phyloP scores from a whole-genome alignment of 2,329 filamentous ascomycete genomes.

The Reticulascus tulasneorum region DNA sequence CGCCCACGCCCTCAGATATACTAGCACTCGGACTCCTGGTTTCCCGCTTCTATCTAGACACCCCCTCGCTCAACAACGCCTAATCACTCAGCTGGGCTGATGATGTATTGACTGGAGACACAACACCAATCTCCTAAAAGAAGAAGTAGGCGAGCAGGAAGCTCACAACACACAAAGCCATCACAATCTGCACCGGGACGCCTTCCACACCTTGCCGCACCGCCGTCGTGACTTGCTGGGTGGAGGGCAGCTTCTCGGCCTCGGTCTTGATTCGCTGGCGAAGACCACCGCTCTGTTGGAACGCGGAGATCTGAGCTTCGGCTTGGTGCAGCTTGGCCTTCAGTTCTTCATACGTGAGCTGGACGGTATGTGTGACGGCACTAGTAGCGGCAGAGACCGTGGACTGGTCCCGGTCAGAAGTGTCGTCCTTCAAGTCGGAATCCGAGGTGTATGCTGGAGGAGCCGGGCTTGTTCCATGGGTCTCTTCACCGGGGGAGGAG shows the following conservation, averaged over 20 bases:
- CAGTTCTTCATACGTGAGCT: constrained; percentile 53
- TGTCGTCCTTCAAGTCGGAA: constrained; percentile 26
- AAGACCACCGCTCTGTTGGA: constrained; percentile 69
- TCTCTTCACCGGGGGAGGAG: constrained; percentile 36
- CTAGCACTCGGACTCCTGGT: too few species aligned
- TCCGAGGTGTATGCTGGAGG: constrained; percentile 25
- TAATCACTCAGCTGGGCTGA: too few species aligned
- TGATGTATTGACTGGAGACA: too few species aligned
- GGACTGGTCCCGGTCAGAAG: constrained; percentile 24
- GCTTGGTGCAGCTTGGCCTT: constrained; percentile 72
- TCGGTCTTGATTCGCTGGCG: constrained; percentile 65
- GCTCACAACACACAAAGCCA: constrained; percentile 78
- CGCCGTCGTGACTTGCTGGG: constrained; percentile 47
- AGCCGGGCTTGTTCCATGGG: constrained; percentile 24
- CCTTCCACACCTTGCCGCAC: constrained; percentile 61
- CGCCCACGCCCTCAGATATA: too few species aligned
- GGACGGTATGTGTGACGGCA: constrained; percentile 40
- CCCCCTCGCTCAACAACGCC: too few species aligned
- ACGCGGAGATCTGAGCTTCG: constrained; percentile 65
- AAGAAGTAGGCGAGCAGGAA: constrained; percentile 96
- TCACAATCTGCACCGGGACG: constrained; percentile 82
- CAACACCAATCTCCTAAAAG: constrained; percentile 59
- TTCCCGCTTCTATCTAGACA: too few species aligned
- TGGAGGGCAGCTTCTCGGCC: constrained; percentile 45
- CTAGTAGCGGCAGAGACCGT: constrained; percentile 39